Percentiles rank a stretch among this genome's conserved stretches.
Evolutionary conservation across 2,329 filamentous ascomycete species (phyloP).

Genomic region (Phialophora tarda): DNA sequence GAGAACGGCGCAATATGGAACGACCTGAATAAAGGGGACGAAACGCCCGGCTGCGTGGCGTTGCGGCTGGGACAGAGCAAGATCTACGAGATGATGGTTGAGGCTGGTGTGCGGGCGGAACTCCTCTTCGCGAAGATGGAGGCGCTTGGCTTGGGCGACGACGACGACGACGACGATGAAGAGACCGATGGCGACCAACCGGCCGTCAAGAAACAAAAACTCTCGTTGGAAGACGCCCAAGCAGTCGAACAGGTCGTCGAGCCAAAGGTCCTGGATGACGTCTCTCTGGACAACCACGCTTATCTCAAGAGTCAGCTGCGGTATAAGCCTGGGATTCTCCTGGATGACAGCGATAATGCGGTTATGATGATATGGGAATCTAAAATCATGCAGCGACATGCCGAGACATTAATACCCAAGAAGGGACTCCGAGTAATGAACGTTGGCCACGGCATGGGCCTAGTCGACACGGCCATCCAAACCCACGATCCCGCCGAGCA

Average conservation of each 20-base stretch:
- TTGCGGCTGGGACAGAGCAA: conserved; percentile 7
- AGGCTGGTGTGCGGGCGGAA: conserved; percentile 17
- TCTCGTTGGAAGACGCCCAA: conserved; percentile 2
- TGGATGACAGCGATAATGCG: not conserved
- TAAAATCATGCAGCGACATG: conserved; percentile 15
- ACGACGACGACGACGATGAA: not conserved
- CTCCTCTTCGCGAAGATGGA: conserved; percentile 18
- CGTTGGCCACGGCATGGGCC: conserved; percentile 19
- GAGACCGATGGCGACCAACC: conserved; percentile 2
- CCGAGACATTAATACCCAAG: conserved; percentile 10
- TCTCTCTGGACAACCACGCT: conserved; percentile 12
- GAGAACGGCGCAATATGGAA: conserved; percentile 21
- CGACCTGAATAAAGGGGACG: conserved; percentile 13
- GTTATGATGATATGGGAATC: conserved; percentile 19
- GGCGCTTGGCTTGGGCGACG: conserved; percentile 7
- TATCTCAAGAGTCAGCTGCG: conserved; percentile 18
- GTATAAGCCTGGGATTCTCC: conserved; percentile 15
- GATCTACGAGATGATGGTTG: conserved; percentile 21
- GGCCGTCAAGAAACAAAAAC: conserved; percentile 7
- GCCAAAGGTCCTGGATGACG: conserved; percentile 14
- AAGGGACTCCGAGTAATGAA: conserved; percentile 18
- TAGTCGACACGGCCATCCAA: conserved; percentile 20
- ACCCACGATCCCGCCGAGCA: conserved; percentile 12
- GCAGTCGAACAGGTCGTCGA: conserved; percentile 3
- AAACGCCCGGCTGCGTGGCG: conserved; percentile 18